These are phyloP conservation scores for Pezizomycotina sp. DNA, from an alignment of 2,329 filamentous ascomycete species.

Conservation along the genomic window DNA sequence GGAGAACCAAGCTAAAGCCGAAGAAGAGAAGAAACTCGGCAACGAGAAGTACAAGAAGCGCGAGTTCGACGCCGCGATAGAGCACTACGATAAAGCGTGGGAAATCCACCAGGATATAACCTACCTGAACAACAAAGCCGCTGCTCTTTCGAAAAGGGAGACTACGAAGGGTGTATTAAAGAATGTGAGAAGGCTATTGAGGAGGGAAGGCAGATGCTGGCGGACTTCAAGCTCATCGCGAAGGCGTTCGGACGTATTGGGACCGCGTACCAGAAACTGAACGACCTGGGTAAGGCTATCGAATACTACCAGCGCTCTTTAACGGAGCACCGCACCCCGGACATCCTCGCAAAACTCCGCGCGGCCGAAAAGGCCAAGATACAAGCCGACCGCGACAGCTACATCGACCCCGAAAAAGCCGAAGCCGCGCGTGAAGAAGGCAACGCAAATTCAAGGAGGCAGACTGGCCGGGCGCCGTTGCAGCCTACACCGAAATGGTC, in stretches of 20 bases:
- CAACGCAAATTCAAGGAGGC: conserved; percentile 94
- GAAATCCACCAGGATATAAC: conserved; percentile 89
- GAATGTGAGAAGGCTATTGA: conserved; percentile 75
- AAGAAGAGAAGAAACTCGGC: conserved; percentile 84
- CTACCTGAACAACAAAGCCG: conserved; percentile 90
- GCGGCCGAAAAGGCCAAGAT: conserved; percentile 74
- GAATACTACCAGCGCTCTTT: conserved; percentile 85
- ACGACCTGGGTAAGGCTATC: conserved; percentile 62
- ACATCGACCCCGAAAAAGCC: conserved; percentile 78
- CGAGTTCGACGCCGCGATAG: conserved; percentile 85
- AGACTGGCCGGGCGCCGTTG: conserved; percentile 89
- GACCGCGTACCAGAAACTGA: conserved; percentile 78
- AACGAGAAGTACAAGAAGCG: conserved; percentile 98
- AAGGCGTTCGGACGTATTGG: conserved; percentile 95
- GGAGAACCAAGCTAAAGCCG: conserved; percentile 81
- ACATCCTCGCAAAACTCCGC: conserved; percentile 82
- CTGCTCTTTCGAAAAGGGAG: conserved; percentile 89
- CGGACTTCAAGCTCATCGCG: conserved; percentile 95
- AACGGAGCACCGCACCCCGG: conserved; percentile 90
- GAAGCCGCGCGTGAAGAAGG: conserved; percentile 90
- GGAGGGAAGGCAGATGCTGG: conserved; percentile 73
- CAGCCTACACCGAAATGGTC: conserved; percentile 89
- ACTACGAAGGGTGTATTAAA: conserved; percentile 75
- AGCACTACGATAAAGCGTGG: conserved; percentile 91
- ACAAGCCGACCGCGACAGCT: conserved; percentile 57